Evolutionary conservation across 75 land plant species (phyloP), one percentile per base, ranked within the genome.

Genomic region (Chamaecyparis obtusa): DNA sequence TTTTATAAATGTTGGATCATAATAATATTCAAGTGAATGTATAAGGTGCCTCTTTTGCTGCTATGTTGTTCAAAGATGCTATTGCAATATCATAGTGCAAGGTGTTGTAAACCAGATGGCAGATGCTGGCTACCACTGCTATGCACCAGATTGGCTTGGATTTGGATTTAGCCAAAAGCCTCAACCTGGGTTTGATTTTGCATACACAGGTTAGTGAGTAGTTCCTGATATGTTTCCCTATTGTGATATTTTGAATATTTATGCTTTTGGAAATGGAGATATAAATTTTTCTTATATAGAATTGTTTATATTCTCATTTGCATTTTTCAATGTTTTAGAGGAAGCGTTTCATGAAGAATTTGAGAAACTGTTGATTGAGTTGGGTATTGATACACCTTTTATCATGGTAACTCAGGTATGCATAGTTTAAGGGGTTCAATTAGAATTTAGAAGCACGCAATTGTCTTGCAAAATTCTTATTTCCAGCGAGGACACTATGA

Each of bases 61-160:
- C 4, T 19, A 56, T 36, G 27, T n/a, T 67, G 43, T 72, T 54
- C n/a, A 85, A 56, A 56, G 30, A 30, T 85, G 51, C 48, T 81
- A 46, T 46, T 46, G 49, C 83, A 81, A 46, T 43, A 32, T 43
- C 55, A 84, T 17, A 37, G 83, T 43, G 49, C 56, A 84, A 84
- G 30, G 32, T 67, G 46, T 84, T 44, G 17, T 71, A 46, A 27
- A 49, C 55, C 91, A 98, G 99, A 90, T 98, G 95, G 93, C 95
- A 83, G 96, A 94, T 86, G 83, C 90, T 87, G 99, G 97, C 11
- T 98, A 95, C 76, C 97, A 95, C 88, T 96, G 99, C 90, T 89
- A 94, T 90, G 99, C 99, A 71, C 99, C 99, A 86, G 99, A 98
- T 85, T 98, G 99, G 99, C 91, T 96, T 88, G 99, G 99, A 81